Conservation (phyloP, 2,329 filamentous ascomycete species). For the Scleromitrula shiraiana region DNA sequence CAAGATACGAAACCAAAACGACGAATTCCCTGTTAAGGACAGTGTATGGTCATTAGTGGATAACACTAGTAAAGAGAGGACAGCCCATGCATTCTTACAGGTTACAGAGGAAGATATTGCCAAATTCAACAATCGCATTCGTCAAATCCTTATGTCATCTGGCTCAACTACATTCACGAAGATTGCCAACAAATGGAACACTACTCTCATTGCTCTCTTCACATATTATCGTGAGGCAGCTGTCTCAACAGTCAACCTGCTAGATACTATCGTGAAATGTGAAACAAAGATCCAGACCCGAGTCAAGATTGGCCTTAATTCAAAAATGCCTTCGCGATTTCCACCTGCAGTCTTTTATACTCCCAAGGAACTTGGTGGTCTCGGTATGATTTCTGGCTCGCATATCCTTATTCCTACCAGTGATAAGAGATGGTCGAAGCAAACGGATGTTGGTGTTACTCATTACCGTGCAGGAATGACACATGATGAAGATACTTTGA, state of each 20-base stretch:
- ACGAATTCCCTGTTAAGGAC: slow-evolving; percentile 95
- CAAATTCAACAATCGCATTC: slow-evolving; percentile 98
- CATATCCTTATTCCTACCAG: slow-evolving; percentile 96
- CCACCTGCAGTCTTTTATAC: slow-evolving; percentile 98
- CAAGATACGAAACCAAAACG: slow-evolving; percentile 89
- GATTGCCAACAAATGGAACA: slow-evolving; percentile 99
- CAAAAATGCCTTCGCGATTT: slow-evolving; percentile 98
- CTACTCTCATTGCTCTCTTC: slow-evolving; percentile 90
- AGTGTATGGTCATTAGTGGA: slow-evolving; percentile 97
- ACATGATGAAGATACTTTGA: slow-evolving; percentile 93
- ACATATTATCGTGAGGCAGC: slow-evolving; percentile 98
- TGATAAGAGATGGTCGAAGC: slow-evolving; percentile 97
- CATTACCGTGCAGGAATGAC: slow-evolving; percentile 98
- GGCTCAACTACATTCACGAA: slow-evolving; percentile 99
- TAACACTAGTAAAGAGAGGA: slow-evolving; percentile 93
- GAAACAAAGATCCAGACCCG: slow-evolving; percentile 99
- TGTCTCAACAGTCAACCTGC: slow-evolving; percentile 84
- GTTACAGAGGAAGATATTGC: slow-evolving; percentile 97
- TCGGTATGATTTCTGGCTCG: slow-evolving; percentile 98
- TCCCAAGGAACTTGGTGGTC: slow-evolving; percentile 90
- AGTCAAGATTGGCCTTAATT: slow-evolving; percentile 97
- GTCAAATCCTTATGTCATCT: slow-evolving; percentile 98
- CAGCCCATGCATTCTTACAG: slow-evolving; percentile 93
- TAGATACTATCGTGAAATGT: slow-evolving; percentile 98
- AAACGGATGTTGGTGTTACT: slow-evolving; percentile 93